A percentile compares a stretch with the other conserved stretches of the same genome.
phyloP scores from a whole-genome alignment of 441 rosid genomes.

The Flueggea neowawraea region DNA sequence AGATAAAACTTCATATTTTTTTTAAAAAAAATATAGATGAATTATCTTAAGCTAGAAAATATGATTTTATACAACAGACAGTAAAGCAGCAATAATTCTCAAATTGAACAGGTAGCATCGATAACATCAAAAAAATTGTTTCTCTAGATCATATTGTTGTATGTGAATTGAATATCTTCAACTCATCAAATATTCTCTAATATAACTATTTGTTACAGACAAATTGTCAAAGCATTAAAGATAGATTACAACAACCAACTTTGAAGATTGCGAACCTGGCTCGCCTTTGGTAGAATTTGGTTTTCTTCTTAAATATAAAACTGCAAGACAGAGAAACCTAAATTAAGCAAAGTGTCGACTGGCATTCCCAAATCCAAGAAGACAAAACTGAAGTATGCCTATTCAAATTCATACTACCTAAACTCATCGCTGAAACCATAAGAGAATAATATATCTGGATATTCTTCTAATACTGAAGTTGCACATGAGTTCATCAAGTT shows the following conservation, averaged over 20 bases:
- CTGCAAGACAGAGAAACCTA: slow-evolving; percentile 25
- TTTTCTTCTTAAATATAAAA: slow-evolving; percentile 79
- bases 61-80: not conserved
- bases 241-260: not conserved
- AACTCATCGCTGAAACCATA: slow-evolving; percentile 84
- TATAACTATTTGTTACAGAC: no score
- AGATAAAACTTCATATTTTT: not conserved
- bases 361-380: not conserved
- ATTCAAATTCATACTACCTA: slow-evolving; percentile 35
- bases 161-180: not conserved
- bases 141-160: no score
- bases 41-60: no score
- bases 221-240: no score
- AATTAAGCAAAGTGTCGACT: not conserved
- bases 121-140: no score
- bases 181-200: no score
- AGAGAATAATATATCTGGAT: slow-evolving; percentile 70
- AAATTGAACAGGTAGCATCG: not conserved
- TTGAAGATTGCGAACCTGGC: slow-evolving; percentile 47
- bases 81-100: not conserved
- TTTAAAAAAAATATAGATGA: no score
- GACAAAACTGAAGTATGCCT: no score
- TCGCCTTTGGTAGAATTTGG: slow-evolving; percentile 82
- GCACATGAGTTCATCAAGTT: slow-evolving; percentile 79
- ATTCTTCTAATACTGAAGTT: slow-evolving; percentile 58